Evolutionary conservation across 257 asterid genomes (phyloP), one percentile per base, ranked within the genome.

Genomic region (Scutellaria galericulata): DNA sequence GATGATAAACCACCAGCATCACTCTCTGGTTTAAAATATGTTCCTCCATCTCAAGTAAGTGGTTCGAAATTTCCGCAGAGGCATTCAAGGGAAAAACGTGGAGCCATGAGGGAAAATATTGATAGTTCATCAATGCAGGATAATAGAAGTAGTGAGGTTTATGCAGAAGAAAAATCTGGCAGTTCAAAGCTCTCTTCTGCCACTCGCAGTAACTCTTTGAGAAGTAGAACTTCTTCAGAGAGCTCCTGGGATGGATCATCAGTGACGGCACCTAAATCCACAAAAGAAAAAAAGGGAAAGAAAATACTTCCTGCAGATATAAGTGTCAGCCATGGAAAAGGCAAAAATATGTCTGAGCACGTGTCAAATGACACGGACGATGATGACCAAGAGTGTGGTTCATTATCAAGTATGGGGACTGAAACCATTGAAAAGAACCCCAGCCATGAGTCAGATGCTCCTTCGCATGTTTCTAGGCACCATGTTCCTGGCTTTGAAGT

Each of bases 161-260:
- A 79, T 66, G 83, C 77, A 8, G 96, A 93, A 61, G 88, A 84
- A 79, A 86, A 85, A 72, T 50, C 83, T 22, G 71, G 60, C 9
- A 86, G 82, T 74, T 84, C 83, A 54, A 82, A 83, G 69, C 68
- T 68, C 65, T 80, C 87, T 4, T 72, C 92, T 41, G 78, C 83
- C 51, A 40, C 89, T 64, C 81, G 47, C 59, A 77, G 76, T 67
- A 82, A 74, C 74, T 75, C 88, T 57, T 55, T 79, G 73, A 87
- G 83, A 74, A 85, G 87, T 74, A 76, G 82, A 71, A 83, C 86
- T 65, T 87, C 87, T 59, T 88, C 88, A 5, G 89, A 86, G 70
- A 81, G 83, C 77, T 85, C 93, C 13, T 83, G 90, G 86, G 86
- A 85, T 27, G 87, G 87, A 65, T 85, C 85, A 71, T 85, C 88